Conservation (phyloP, 2,329 filamentous ascomycete species). For the Cladophialophora immunda region DNA sequence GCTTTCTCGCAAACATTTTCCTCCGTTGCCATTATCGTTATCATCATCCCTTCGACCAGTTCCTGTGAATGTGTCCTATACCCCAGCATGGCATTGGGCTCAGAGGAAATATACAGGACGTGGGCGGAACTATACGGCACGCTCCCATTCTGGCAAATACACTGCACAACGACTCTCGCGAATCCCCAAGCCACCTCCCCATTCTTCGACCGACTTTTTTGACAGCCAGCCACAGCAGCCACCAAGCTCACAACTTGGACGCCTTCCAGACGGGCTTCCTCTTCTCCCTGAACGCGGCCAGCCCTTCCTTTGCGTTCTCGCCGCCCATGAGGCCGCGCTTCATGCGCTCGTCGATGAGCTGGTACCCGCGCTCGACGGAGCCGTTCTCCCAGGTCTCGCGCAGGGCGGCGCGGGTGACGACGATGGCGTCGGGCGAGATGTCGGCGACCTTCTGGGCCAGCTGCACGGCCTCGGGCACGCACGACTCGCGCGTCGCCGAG, state of each 20-base stretch:
- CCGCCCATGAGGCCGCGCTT: constrained; percentile 33
- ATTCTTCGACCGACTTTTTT: no score
- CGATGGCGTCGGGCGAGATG: constrained; percentile 78
- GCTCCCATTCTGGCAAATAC: no score
- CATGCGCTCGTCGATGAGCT: constrained; percentile 46
- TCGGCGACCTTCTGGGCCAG: constrained; percentile 69
- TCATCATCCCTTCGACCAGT: no score
- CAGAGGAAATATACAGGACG: no score
- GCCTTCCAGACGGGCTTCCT: constrained; percentile 72
- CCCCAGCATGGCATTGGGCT: no score
- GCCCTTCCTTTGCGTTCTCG: constrained; percentile 78
- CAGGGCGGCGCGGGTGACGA: constrained; percentile 76
- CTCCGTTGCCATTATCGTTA: no score
- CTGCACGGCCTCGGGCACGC: constrained; percentile 37
- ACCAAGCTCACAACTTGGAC: constrained; percentile 57
- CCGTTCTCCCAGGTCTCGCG: constrained; percentile 76
- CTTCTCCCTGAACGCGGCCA: constrained; percentile 80
- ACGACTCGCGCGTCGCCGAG: constrained; percentile 39
- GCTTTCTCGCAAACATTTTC: no score
- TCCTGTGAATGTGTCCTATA: no score
- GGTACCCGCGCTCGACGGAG: constrained; percentile 70
- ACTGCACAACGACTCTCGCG: no score
- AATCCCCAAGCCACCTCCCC: no score
- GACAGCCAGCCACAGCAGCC: no score
- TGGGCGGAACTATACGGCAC: no score